Percentiles rank a stretch among this genome's conserved stretches.
phyloP scores from a whole-genome alignment of 1,284 basidiomycete species.

The Cryptococcus neoformans region DNA sequence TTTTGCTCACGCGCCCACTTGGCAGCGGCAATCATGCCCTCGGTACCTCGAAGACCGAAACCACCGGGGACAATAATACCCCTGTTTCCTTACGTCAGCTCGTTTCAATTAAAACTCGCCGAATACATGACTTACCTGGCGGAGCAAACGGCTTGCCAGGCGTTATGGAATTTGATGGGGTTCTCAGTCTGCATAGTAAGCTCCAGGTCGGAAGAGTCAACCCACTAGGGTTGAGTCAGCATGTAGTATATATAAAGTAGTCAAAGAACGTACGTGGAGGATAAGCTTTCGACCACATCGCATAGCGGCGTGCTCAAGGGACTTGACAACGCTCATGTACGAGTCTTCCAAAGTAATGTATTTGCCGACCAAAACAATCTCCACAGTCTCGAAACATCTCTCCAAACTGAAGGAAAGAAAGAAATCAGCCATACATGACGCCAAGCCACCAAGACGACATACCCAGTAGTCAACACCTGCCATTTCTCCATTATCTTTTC shows the following conservation, averaged over 20 bases:
- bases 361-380: conserved; percentile 93
- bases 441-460: conserved; percentile 18
- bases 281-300: conserved; percentile 79
- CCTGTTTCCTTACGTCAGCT: conserved; percentile 50
- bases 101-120: not conserved
- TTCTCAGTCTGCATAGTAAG: conserved; percentile 69
- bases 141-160: conserved; percentile 89
- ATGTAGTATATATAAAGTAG: conserved; percentile 5
- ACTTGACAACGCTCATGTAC: conserved; percentile 98
- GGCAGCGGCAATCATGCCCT: conserved; percentile 96
- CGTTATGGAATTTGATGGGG: conserved; percentile 92
- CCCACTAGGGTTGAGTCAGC: conserved; percentile 63
- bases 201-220: conserved; percentile 94
- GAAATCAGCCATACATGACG: not conserved
- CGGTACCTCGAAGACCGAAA: conserved; percentile 89
- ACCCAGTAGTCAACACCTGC: conserved; percentile 79
- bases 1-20: conserved; percentile 96
- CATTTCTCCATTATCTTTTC: conserved; percentile 66
- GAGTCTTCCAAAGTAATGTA: conserved; percentile 97
- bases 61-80: conserved; percentile 96
- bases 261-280: conserved; percentile 60
- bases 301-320: conserved; percentile 95
- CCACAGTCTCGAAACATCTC: conserved; percentile 84
- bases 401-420: conserved; percentile 52
- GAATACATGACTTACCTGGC: conserved; percentile 62